Evolutionary conservation across 805 yeast genomes (phyloP).

Genomic region (Nakazawaea pomicola): DNA sequence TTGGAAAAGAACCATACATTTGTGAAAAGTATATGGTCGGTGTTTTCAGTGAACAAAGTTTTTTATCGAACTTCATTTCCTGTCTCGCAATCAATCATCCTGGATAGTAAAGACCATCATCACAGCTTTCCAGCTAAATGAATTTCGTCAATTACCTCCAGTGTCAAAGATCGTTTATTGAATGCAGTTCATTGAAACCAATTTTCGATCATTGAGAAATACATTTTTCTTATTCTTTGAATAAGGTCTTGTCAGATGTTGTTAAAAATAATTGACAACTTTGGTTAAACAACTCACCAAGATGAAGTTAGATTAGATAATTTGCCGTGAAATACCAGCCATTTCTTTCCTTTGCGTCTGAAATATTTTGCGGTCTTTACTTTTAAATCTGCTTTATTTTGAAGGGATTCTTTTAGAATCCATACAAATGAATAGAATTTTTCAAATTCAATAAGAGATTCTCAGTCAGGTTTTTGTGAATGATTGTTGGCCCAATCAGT

Average conservation of each 20-base stretch:
- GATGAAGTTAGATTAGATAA: slow-evolving; percentile 24
- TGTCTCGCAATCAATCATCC: no score
- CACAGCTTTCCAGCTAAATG: no score
- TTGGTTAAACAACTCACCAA: slow-evolving; percentile 27
- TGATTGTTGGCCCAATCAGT: slow-evolving; percentile 14
- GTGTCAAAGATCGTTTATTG: background rate
- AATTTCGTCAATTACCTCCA: background rate
- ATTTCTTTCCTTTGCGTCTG: background rate
- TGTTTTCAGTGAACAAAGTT: no score
- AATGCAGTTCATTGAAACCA: no score
- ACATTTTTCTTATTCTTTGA: slow-evolving; percentile 15
- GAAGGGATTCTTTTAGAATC: slow-evolving; percentile 6
- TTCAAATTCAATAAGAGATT: slow-evolving; percentile 4
- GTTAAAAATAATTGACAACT: slow-evolving; percentile 15
- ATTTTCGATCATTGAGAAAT: background rate
- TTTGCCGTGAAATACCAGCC: slow-evolving; percentile 8
- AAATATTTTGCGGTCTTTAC: slow-evolving; percentile 5
- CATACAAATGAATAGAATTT: slow-evolving; percentile 1
- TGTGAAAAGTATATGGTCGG: no score
- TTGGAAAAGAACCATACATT: background rate
- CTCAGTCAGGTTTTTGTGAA: slow-evolving; percentile 2
- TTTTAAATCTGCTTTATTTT: slow-evolving; percentile 11
- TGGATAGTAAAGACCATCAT: no score
- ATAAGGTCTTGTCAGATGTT: slow-evolving; percentile 23
- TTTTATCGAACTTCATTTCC: no score